phyloP scores from a whole-genome alignment of 345 rosid species.

The Eucalyptus tenuipes region DNA sequence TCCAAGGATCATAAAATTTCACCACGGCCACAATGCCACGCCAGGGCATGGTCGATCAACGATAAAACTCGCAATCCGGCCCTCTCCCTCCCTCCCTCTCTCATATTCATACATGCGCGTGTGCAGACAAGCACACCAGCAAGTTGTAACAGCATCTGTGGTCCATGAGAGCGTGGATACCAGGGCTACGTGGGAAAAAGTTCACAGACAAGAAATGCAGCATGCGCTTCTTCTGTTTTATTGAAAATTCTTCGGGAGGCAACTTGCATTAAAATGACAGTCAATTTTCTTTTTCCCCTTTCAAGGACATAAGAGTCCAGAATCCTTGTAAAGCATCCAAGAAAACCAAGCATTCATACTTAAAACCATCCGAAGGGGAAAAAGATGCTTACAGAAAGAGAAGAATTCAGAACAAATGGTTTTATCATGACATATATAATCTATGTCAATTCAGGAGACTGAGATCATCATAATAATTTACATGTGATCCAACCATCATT shows the following conservation, averaged over 20 bases:
- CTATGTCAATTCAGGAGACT: neutral
- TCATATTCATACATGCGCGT: neutral
- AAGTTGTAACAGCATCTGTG: neutral
- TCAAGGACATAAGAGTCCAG: neutral
- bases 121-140: neutral
- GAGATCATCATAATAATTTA: neutral
- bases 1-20: too few relatives aligned
- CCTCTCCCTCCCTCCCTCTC: neutral
- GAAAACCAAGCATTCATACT: neutral
- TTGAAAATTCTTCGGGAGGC: neutral
- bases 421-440: neutral
- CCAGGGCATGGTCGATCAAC: too few relatives aligned
- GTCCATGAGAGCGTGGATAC: neutral
- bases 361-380: neutral
- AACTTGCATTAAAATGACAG: neutral
- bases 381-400: neutral
- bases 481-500: neutral
- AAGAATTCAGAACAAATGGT: neutral
- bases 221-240: neutral
- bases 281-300: neutral
- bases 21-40: too few relatives aligned
- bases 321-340: neutral
- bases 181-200: neutral
- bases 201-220: neutral
- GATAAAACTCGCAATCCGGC: too few relatives aligned